Evolutionary conservation across 2,329 filamentous ascomycete species (phyloP).

Genomic region (Aspergillus sp.): DNA sequence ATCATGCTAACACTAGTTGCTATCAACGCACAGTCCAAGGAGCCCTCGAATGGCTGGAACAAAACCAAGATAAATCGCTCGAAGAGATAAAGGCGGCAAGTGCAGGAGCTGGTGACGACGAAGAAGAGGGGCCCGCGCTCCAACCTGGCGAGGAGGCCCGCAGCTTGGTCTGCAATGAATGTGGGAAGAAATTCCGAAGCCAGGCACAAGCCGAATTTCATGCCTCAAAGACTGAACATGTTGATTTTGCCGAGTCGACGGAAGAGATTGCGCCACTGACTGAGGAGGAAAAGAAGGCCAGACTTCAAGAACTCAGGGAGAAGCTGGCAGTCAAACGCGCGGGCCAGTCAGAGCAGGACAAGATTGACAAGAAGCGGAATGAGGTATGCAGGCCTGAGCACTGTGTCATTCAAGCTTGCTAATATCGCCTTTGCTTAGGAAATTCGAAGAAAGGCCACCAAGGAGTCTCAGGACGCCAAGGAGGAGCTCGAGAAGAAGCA

Average conservation of each 20-base stretch:
- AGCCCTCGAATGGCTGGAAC: constrained; percentile 91
- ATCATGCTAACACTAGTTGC: constrained; percentile 13
- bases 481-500: constrained; percentile 86
- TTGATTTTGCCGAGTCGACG: constrained; percentile 88
- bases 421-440: constrained; percentile 40
- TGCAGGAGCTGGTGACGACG: constrained; percentile 52
- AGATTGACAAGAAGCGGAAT: constrained; percentile 79
- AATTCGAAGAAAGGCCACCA: constrained; percentile 82
- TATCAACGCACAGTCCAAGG: constrained; percentile 64
- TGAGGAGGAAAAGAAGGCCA: constrained; percentile 84
- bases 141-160: constrained; percentile 70
- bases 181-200: constrained; percentile 84
- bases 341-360: constrained; percentile 68
- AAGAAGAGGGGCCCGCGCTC: constrained; percentile 63
- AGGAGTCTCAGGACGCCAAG: constrained; percentile 83
- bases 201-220: constrained; percentile 84
- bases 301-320: constrained; percentile 70
- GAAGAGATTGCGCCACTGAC: constrained; percentile 90
- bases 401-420: background rate
- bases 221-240: constrained; percentile 85
- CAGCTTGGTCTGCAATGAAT: constrained; percentile 91
- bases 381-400: constrained; percentile 56
- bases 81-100: constrained; percentile 71
- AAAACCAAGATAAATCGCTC: constrained; percentile 82
- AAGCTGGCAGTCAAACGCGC: constrained; percentile 73